These are phyloP conservation scores for Adansonia grandidieri DNA, from an alignment of 441 rosid species.

Conservation along the genomic window DNA sequence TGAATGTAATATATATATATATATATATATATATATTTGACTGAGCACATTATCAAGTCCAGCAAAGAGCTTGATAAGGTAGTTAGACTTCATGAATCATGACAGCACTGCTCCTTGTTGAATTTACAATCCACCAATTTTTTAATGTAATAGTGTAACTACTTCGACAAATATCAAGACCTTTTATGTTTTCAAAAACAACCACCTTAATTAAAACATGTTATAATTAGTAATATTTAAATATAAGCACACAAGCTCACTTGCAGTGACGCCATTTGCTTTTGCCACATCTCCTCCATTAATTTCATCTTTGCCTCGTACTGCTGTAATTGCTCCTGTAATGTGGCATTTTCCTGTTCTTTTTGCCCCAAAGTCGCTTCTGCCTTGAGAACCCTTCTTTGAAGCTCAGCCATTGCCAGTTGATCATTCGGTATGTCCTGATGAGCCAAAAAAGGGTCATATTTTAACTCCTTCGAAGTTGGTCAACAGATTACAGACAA, in stretches of 20 bases:
- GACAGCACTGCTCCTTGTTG: background rate
- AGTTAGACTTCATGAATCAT: background rate
- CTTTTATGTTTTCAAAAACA: background rate
- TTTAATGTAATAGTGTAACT: background rate
- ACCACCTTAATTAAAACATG: background rate
- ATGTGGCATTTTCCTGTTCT: conserved; percentile 77
- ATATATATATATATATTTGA: background rate
- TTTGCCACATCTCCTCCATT: conserved; percentile 95
- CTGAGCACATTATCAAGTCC: no score
- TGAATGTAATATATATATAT: no score
- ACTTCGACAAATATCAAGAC: background rate
- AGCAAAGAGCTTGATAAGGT: background rate
- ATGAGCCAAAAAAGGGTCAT: conserved; percentile 30
- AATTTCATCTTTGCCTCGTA: conserved; percentile 83
- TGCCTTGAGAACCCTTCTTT: conserved; percentile 66
- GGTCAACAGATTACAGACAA: conserved; percentile 12
- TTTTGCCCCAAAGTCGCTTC: conserved; percentile 71
- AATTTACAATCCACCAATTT: background rate
- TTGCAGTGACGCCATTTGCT: conserved; percentile 87
- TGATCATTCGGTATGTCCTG: conserved; percentile 73
- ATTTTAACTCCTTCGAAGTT: conserved; percentile 22
- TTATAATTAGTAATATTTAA: no score
- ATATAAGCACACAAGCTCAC: conserved; percentile 40
- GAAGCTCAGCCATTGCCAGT: conserved; percentile 79
- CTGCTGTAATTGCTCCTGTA: conserved; percentile 73